Evolutionary conservation across 2,329 filamentous ascomycete species (phyloP), one percentile per base, ranked within the genome.

Genomic region (Aspergillus sclerotialis): DNA sequence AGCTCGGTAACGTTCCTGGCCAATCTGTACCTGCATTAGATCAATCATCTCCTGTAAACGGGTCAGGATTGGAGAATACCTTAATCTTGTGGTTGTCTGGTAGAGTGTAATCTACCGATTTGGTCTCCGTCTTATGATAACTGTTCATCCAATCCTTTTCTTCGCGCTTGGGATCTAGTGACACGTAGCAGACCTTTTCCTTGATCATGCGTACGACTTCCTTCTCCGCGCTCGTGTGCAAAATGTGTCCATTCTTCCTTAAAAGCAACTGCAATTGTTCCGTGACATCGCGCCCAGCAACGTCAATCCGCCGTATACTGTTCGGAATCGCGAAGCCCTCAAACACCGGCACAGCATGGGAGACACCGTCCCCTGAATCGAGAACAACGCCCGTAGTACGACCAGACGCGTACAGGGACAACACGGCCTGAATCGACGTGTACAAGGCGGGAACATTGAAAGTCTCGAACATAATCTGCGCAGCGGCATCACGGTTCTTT

Each of bases 141-240:
- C 61, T 66, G 38, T 70, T 72, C 38, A 82, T 75, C 88, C 89
- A 98, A 44, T 96, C 92, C 65, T 94, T 94, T 68, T 98, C 92
- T 63, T 98, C 92, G 50, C 84, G 88, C 57, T 83, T 82, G 6
- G 92, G 89, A 60, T 96, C 89, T 33, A 84, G 68, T 15, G 92
- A 88, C 25, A 98, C 83, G 60, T 96, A 98, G 37, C 85, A 84
- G 30, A 87, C 82, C 56, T 84, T 85, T 72, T 98, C 92, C 69
- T 98, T 98, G 68, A 98, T 95, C 63, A 87, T 75, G 46, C 90
- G 79, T 38, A 98, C 92, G n/a, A 95, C 88, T 67, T 98, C 92
- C 69, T 98, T 98, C 72, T 98, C 92, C 9, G 92, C 92, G 58
- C 88, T 95, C 12, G 92, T 98, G 65, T 96, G 90, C 61, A 98